phyloP scores from a whole-genome alignment of 495 filamentous ascomycete genomes.

The Penicillium robsamsonii region DNA sequence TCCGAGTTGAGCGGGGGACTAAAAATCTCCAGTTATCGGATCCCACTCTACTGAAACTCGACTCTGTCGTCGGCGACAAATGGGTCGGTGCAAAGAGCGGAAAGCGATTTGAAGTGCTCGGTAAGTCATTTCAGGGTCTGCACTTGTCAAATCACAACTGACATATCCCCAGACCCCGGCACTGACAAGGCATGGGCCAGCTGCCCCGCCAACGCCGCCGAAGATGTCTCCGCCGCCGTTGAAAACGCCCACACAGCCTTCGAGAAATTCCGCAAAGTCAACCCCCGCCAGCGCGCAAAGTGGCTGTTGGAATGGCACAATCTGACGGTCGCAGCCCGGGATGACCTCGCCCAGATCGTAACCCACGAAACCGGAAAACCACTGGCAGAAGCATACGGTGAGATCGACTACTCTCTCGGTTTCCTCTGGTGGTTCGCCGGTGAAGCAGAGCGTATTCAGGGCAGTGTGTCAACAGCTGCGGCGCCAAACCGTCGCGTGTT shows the following conservation, averaged over 20 bases:
- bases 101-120: conserved; percentile 64
- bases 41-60: conserved; percentile 55
- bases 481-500: conserved; percentile 62
- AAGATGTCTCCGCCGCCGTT: conserved; percentile 62
- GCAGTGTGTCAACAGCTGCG: conserved; percentile 54
- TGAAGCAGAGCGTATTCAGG: conserved; percentile 69
- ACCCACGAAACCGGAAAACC: conserved; percentile 67
- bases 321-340: conserved; percentile 48
- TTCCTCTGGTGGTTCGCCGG: conserved; percentile 67
- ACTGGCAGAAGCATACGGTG: conserved; percentile 54
- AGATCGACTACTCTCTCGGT: conserved; percentile 58
- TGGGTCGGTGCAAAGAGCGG: conserved; percentile 63
- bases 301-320: conserved; percentile 60
- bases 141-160: conserved; percentile 1
- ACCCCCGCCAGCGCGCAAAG: conserved; percentile 59
- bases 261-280: conserved; percentile 57
- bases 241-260: conserved; percentile 60
- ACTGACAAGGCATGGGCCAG: conserved; percentile 62
- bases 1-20: conserved; percentile 4
- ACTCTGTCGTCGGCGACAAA: conserved; percentile 59
- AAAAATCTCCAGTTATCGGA: conserved; percentile 49
- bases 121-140: conserved; percentile 29
- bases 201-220: conserved; percentile 56
- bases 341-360: conserved; percentile 58
- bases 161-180: conserved; percentile 55